These are phyloP conservation scores for Magnusiomyces suaveolens DNA, from an alignment of 1,139 yeast genomes.

Conservation along the genomic window DNA sequence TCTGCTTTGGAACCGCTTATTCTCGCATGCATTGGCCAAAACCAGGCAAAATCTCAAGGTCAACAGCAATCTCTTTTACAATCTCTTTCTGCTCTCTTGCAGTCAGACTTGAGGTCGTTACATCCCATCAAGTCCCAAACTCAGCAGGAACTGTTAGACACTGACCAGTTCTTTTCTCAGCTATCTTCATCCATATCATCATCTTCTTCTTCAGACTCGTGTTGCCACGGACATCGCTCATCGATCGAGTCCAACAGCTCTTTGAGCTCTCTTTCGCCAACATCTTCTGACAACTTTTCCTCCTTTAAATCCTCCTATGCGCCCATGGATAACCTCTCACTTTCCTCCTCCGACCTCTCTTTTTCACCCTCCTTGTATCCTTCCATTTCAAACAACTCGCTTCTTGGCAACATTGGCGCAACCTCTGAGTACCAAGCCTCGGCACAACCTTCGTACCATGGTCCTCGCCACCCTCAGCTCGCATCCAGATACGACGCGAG, in stretches of 20 bases:
- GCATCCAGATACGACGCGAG: conserved; percentile 28
- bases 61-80: conserved; percentile 28
- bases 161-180: conserved; percentile 23
- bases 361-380: conserved; percentile 6
- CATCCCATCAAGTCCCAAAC: conserved; percentile 28
- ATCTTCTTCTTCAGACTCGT: conserved; percentile 14
- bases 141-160: conserved; percentile 39
- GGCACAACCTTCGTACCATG: not conserved
- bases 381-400: conserved; percentile 6
- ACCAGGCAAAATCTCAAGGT: conserved; percentile 12
- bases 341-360: conserved; percentile 4
- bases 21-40: conserved; percentile 6
- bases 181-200: conserved; percentile 43
- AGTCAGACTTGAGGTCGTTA: conserved; percentile 15
- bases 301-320: not conserved
- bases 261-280: not conserved
- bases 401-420: conserved; percentile 4
- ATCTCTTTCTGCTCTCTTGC: conserved; percentile 15
- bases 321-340: not conserved
- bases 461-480: conserved; percentile 22
- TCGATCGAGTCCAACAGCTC: conserved; percentile 3
- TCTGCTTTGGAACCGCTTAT: conserved; percentile 40
- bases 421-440: not conserved
- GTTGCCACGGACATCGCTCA: not conserved
- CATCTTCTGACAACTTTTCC: not conserved